phyloP scores from a whole-genome alignment of 2,329 filamentous ascomycete species.

The Keithomyces neogunnii region DNA sequence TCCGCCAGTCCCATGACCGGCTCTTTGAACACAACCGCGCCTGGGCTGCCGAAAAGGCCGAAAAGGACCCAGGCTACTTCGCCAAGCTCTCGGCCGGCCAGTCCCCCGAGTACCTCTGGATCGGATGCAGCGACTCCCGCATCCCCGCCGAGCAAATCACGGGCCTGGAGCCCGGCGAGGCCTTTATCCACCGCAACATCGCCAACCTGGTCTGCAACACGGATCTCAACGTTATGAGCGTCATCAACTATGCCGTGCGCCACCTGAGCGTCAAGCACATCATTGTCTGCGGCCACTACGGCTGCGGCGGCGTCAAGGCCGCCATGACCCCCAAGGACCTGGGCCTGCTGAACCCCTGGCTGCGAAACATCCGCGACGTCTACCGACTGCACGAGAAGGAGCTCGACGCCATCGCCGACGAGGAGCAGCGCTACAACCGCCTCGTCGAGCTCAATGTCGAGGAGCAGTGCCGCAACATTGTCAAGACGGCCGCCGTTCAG shows the following conservation, averaged over 20 bases:
- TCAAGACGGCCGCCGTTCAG: conserved; percentile 74
- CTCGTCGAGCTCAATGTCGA: conserved; percentile 79
- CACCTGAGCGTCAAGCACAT: conserved; percentile 77
- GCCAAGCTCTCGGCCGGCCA: conserved; percentile 55
- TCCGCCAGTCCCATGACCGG: conserved; percentile 54
- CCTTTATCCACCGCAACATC: conserved; percentile 93
- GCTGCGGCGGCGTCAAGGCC: conserved; percentile 68
- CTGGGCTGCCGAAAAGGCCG: conserved; percentile 53
- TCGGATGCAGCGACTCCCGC: conserved; percentile 84
- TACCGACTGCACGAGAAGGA: conserved; percentile 64
- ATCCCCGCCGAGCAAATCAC: conserved; percentile 87
- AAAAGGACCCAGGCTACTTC: conserved; percentile 57
- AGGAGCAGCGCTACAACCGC: conserved; percentile 54
- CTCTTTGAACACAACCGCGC: conserved; percentile 61
- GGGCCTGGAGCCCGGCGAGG: conserved; percentile 76
- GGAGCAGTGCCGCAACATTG: conserved; percentile 68
- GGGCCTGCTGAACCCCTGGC: conserved; percentile 64
- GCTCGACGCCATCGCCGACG: conserved; percentile 54
- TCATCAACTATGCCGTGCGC: conserved; percentile 80
- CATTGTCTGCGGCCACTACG: conserved; percentile 71
- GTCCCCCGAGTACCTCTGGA: conserved; percentile 69
- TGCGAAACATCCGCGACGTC: conserved; percentile 66
- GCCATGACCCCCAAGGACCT: conserved; percentile 65
- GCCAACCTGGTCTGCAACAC: conserved; percentile 77
- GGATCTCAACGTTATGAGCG: conserved; percentile 71